Evolutionary conservation across 352 stramenopile species (phyloP).

Genomic region (Globisporangium paddicum): DNA sequence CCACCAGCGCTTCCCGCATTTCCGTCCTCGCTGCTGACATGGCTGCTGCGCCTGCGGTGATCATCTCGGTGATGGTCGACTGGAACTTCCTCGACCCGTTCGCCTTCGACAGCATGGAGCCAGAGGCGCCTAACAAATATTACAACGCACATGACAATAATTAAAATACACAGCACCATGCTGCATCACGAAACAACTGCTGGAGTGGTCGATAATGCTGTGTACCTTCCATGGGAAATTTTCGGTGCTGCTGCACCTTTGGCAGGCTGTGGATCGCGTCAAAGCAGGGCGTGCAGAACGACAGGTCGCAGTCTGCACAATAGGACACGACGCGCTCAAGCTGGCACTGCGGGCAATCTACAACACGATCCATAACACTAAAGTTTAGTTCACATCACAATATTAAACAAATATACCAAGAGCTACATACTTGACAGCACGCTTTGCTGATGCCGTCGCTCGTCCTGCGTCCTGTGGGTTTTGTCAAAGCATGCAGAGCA

Average conservation of each 20-base stretch:
- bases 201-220: neutral
- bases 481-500: slow-evolving; percentile 14
- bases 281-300: slow-evolving; percentile 60
- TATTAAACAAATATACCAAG: neutral
- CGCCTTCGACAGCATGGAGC: slow-evolving; percentile 29
- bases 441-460: slow-evolving; percentile 18
- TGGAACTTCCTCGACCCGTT: slow-evolving; percentile 47
- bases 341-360: slow-evolving; percentile 68
- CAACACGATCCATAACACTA: too few relatives aligned
- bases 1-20: neutral
- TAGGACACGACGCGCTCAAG: slow-evolving; percentile 34
- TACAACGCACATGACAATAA: too few relatives aligned
- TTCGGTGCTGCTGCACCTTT: slow-evolving; percentile 27
- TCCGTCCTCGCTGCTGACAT: neutral
- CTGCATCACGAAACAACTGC: too few relatives aligned
- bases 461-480: slow-evolving; percentile 4
- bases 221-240: slow-evolving; percentile 38
- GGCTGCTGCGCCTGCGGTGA: slow-evolving; percentile 8
- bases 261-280: slow-evolving; percentile 38
- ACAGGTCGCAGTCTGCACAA: slow-evolving; percentile 57
- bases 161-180: too few relatives aligned
- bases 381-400: neutral
- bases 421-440: slow-evolving; percentile 26
- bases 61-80: slow-evolving; percentile 31
- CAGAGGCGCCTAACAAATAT: slow-evolving; percentile 43